phyloP scores from a whole-genome alignment of 2,329 filamentous ascomycete species.

The Lachnellula suecica region DNA sequence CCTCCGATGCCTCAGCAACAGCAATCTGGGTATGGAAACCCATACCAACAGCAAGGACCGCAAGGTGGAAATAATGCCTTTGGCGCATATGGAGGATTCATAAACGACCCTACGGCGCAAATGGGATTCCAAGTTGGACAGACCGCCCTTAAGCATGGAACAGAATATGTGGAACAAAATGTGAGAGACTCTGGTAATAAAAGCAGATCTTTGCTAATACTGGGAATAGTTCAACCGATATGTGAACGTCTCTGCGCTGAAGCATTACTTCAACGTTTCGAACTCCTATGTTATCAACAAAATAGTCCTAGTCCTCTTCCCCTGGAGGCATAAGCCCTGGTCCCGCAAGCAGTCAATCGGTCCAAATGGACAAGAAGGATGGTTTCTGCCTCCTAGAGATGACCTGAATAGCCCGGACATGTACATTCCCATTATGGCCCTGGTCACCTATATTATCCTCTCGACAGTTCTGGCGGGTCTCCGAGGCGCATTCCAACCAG shows the following conservation, averaged over 20 bases:
- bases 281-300: constrained; percentile 97
- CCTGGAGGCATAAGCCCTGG: constrained; percentile 98
- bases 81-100: constrained; percentile 84
- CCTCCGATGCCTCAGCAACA: constrained; percentile 71
- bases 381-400: constrained; percentile 88
- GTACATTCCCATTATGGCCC: constrained; percentile 98
- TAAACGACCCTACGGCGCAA: constrained; percentile 92
- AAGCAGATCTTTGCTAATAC: constrained; percentile 11
- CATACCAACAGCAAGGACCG: constrained; percentile 63
- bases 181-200: constrained; percentile 47
- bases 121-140: constrained; percentile 94
- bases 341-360: constrained; percentile 81
- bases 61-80: constrained; percentile 51
- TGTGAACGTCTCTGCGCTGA: constrained; percentile 88
- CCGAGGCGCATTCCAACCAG: constrained; percentile 88
- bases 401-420: constrained; percentile 98
- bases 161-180: constrained; percentile 94
- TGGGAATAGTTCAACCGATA: constrained; percentile 69
- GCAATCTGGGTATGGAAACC: constrained; percentile 67
- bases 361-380: constrained; percentile 67
- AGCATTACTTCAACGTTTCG: constrained; percentile 99
- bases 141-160: constrained; percentile 85
- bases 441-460: constrained; percentile 95
- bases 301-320: constrained; percentile 89
- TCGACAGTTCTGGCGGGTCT: constrained; percentile 89